Base-by-base conservation (phyloP, 2,329 filamentous ascomycete genomes). In the Leptographium lundbergii region DNA sequence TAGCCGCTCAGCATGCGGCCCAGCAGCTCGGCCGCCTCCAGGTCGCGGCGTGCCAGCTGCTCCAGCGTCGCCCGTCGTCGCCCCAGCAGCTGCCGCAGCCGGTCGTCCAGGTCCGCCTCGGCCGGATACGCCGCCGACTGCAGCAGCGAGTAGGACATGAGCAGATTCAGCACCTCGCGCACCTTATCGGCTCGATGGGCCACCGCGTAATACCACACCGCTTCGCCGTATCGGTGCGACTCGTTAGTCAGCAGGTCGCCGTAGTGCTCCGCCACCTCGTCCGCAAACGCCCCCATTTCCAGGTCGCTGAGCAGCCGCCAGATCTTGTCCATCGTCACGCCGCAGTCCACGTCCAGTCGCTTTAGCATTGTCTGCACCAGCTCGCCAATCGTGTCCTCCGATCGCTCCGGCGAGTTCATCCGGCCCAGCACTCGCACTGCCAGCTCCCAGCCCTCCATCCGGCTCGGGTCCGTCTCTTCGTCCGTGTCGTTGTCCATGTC, bases 1-100 rank as follows among this genome's bases (percentile, higher is more conserved):
- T 97, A 97, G 25, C 92, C 92, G 69, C 89, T 94, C 11, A 96
- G 83, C 73, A 91, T 87, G 62, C 87, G 88, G 54, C 91, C 89
- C 3, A 97, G 78, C 13, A 96, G 81, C 65, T 88, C 81, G 10
- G 91, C 92, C 9, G 90, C 91, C 68, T 91, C 87, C 36, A 87
- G 74, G 66, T 96, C 92, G 57, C 86, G 80, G 29, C 81, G 79
- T 6, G 89, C 88, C 57, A 92, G 83, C 34, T 81, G 77, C 59
- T 86, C 82, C 3, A 97, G 77, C 0, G 88, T 86, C 17, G 81
- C 73, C 64, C 86, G 86, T 14, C 91, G 88, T 57, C 86, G 84
- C 58, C 79, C 80, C 57, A 96, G 79, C 48, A 97, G 77, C 17
- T 79, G 76, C 58, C 77, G 77, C 13, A 97, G 81, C 60, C 87